Percentiles rank a stretch among this genome's conserved stretches.
These are phyloP conservation scores for Monosporozyma siamensis DNA, from an alignment of 805 yeast genomes.

Conservation along the genomic window DNA sequence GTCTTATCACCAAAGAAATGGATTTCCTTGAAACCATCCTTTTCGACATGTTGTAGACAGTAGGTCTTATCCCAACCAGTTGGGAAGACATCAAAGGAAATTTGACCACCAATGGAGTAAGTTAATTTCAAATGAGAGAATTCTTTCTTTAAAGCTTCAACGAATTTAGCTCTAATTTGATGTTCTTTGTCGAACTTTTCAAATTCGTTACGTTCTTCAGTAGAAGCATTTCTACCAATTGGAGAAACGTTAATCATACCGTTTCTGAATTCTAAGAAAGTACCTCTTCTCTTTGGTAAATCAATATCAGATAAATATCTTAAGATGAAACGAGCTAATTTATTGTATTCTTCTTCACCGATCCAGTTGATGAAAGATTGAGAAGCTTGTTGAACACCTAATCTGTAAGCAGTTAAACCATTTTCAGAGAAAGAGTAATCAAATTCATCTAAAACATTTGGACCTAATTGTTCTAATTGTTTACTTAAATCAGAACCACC, in stretches of 20 bases:
- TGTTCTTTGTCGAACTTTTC: slow-evolving; percentile 75
- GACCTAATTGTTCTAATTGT: slow-evolving; percentile 94
- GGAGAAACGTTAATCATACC: slow-evolving; percentile 99
- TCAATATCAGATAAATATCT: slow-evolving; percentile 79
- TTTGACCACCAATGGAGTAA: slow-evolving; percentile 98
- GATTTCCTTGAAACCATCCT: slow-evolving; percentile 75
- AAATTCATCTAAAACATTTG: slow-evolving; percentile 63
- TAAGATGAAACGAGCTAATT: slow-evolving; percentile 76
- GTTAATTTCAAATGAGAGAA: slow-evolving; percentile 82
- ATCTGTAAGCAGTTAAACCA: slow-evolving; percentile 94
- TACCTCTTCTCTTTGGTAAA: slow-evolving; percentile 95
- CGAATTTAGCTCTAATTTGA: slow-evolving; percentile 78
- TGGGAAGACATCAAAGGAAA: slow-evolving; percentile 98
- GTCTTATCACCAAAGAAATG: slow-evolving; percentile 99
- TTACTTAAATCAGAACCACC: slow-evolving; percentile 94
- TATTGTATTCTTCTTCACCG: slow-evolving; percentile 90
- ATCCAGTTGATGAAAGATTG: slow-evolving; percentile 93
- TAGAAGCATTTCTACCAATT: slow-evolving; percentile 95
- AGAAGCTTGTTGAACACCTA: slow-evolving; percentile 78
- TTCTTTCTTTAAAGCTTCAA: slow-evolving; percentile 69
- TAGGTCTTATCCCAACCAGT: slow-evolving; percentile 99
- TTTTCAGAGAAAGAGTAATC: slow-evolving; percentile 97
- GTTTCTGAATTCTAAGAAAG: slow-evolving; percentile 96
- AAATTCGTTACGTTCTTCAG: slow-evolving; percentile 85
- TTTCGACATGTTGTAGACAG: slow-evolving; percentile 84